These are phyloP conservation scores for Curvularia verruculosa DNA, from an alignment of 2,329 filamentous ascomycete species.

Conservation along the genomic window DNA sequence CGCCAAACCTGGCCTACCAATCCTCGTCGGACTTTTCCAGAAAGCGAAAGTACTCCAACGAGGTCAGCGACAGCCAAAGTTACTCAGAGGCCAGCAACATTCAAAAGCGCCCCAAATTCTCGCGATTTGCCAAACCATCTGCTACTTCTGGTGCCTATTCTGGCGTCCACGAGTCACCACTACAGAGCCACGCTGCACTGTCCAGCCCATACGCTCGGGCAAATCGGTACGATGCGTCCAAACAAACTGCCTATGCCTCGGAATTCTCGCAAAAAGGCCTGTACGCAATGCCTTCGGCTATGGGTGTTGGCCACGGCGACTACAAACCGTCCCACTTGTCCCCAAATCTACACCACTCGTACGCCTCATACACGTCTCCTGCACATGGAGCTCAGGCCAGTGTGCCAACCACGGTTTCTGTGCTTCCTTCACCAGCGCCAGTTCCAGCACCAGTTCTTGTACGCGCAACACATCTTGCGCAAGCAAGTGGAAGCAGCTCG, in stretches of 20 bases:
- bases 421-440: slow-evolving; percentile 54
- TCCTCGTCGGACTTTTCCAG: slow-evolving; percentile 35
- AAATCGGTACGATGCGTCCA: slow-evolving; percentile 49
- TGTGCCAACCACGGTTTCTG: slow-evolving; percentile 46
- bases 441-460: slow-evolving; percentile 65
- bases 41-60: slow-evolving; percentile 44
- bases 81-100: slow-evolving; percentile 29
- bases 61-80: slow-evolving; percentile 36
- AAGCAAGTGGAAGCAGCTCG: slow-evolving; percentile 52
- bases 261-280: slow-evolving; percentile 46
- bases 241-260: slow-evolving; percentile 38
- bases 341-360: slow-evolving; percentile 45
- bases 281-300: slow-evolving; percentile 42
- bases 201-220: slow-evolving; percentile 45
- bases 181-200: slow-evolving; percentile 46
- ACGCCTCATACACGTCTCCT: slow-evolving; percentile 54
- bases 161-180: slow-evolving; percentile 45
- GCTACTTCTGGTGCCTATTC: slow-evolving; percentile 42
- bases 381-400: slow-evolving; percentile 53
- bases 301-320: slow-evolving; percentile 33
- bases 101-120: slow-evolving; percentile 49
- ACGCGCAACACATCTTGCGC: slow-evolving; percentile 69
- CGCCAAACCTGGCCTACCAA: slow-evolving; percentile 41
- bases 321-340: slow-evolving; percentile 47
- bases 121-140: slow-evolving; percentile 46